Evolutionary conservation across 116 monocot genomes (phyloP).

Genomic region (Trichopus zeylanicus): DNA sequence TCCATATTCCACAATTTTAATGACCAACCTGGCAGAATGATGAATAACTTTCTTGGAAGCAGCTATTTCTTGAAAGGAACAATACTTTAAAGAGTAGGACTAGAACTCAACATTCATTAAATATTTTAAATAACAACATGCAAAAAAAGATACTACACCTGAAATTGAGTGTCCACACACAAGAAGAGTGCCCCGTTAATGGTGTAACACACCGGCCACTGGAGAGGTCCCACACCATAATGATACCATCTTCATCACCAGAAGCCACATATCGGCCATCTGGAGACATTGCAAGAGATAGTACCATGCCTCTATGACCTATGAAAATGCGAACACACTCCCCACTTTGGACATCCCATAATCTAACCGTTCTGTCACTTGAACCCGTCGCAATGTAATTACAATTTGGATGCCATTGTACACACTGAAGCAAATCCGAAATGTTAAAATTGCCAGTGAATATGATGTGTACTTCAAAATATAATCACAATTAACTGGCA

Average conservation of each 20-base stretch:
- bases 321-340: conserved; percentile 95
- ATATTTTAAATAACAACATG: neutral
- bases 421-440: conserved; percentile 44
- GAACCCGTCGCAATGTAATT: conserved; percentile 96
- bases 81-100: too few relatives aligned
- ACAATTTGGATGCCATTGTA: conserved; percentile 96
- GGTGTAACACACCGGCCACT: conserved; percentile 82
- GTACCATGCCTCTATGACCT: conserved; percentile 85
- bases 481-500: neutral
- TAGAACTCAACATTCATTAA: too few relatives aligned
- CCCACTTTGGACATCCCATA: conserved; percentile 96
- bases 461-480: neutral
- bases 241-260: conserved; percentile 96
- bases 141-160: conserved; percentile 37
- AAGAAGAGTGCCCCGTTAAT: conserved; percentile 71
- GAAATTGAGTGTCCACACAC: conserved; percentile 97
- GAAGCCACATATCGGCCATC: conserved; percentile 98
- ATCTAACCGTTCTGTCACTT: conserved; percentile 90
- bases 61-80: too few relatives aligned
- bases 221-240: conserved; percentile 97
- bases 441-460: neutral
- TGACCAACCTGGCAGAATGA: too few relatives aligned
- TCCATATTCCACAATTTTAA: too few relatives aligned
- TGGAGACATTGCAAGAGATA: conserved; percentile 92
- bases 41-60: too few relatives aligned